Base-by-base conservation (phyloP, 805 yeast species). In the Starmera dryadoides region DNA sequence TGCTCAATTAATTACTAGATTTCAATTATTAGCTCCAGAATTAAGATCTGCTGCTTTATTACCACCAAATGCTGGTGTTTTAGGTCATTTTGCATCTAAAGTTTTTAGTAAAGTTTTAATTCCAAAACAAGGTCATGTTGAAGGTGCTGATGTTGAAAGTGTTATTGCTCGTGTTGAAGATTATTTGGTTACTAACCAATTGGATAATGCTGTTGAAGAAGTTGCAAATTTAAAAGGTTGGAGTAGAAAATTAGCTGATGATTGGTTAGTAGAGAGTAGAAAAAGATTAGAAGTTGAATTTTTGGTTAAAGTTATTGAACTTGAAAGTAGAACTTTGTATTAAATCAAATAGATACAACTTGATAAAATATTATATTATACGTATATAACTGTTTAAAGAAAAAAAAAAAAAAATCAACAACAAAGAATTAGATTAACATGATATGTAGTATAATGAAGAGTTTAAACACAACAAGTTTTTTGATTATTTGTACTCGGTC, bases 41-140 rank as follows among this genome's bases (percentile, higher is more conserved):
- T 76, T 93, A 56, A 81, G 95, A 61, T 77, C 87, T 23, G 89
- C 94, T 7, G 79, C 96, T 4, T 66, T 93, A 50, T 75, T 89
- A 45, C 97, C 98, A 40, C 95, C 94, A 50, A 86, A 91, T 55
- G 95, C 98, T 20, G 98, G 98, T 55, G 74, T 93, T 39, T 75
- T 91, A 51, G 98, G 96, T 23, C 96, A 93, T 62, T 60, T 88
- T 33, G 74, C 94, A 6, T 89, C 98, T 15, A 69, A 73, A 48
- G 40, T 87, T 8, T 84, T 89, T 57, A 82, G 95, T 28, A 76
- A 74, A 50, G 71, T 89, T 44, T 71, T 91, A 53, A 72, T 86
- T 52, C 71, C 83, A 22, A 93, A 88, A 58, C 68, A 75, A 44
- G 98, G 98, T 34, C 64, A 77, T 42, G 88, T 94, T 14, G 63